A percentile compares a stretch with the other conserved stretches of the same genome.
Conservation (phyloP, 805 yeast genomes). For the Lachancea thermotolerans region DNA sequence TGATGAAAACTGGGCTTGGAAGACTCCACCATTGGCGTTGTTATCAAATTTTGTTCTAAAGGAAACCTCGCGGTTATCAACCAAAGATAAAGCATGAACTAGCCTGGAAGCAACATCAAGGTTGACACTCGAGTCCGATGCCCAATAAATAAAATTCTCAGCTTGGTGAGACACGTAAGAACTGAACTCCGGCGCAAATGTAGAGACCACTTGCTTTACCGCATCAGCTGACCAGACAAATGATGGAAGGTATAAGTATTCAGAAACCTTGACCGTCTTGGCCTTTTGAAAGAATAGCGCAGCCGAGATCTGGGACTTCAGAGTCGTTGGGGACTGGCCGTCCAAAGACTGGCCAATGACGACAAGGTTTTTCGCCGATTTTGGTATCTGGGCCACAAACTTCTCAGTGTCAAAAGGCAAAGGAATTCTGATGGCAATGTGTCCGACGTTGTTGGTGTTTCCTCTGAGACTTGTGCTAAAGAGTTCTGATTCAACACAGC, state of each 20-base stretch:
- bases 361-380: conserved; percentile 49
- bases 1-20: conserved; percentile 57
- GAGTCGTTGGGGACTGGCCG: conserved; percentile 34
- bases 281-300: conserved; percentile 48
- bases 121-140: conserved; percentile 54
- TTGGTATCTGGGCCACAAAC: conserved; percentile 55
- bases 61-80: conserved; percentile 43
- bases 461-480: conserved; percentile 40
- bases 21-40: conserved; percentile 61
- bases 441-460: conserved; percentile 44
- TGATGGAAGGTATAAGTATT: conserved; percentile 44
- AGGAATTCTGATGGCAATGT: conserved; percentile 68
- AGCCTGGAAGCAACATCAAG: conserved; percentile 54
- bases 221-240: conserved; percentile 54
- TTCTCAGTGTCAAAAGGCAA: conserved; percentile 65
- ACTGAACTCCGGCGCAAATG: conserved; percentile 29
- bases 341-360: conserved; percentile 55
- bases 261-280: conserved; percentile 38
- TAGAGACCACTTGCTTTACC: conserved; percentile 40
- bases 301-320: conserved; percentile 69
- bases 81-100: conserved; percentile 64
- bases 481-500: conserved; percentile 57
- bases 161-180: conserved; percentile 9
- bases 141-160: conserved; percentile 48
- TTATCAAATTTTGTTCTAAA: conserved; percentile 69